These are phyloP conservation scores for Termitomyces bulborhizus DNA, from an alignment of 768 basidiomycete species.

Conservation along the genomic window DNA sequence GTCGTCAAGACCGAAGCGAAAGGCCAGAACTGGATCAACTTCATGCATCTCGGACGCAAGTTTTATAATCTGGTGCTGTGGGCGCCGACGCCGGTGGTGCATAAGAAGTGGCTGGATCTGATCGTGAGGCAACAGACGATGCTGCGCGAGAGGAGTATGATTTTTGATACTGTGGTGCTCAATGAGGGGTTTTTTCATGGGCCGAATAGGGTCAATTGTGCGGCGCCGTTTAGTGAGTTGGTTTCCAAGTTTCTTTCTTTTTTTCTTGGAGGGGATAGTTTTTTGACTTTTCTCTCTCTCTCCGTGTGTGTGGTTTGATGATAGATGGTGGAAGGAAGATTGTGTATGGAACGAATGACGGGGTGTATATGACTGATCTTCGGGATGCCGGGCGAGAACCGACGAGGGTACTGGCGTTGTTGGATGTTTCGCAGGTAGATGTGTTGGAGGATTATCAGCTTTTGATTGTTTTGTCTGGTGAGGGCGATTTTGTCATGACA, in stretches of 20 bases:
- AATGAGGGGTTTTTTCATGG: constrained; percentile 88
- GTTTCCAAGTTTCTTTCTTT: no score
- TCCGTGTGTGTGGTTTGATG: no score
- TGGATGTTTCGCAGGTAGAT: constrained; percentile 92
- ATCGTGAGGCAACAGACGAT: constrained; percentile 87
- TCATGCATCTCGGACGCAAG: constrained; percentile 89
- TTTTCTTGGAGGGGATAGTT: no score
- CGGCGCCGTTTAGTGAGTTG: constrained; percentile 79
- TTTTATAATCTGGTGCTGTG: constrained; percentile 89
- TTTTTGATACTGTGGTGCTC: constrained; percentile 81
- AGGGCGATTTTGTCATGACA: neutral
- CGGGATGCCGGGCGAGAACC: constrained; percentile 74
- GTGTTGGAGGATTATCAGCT: constrained; percentile 95
- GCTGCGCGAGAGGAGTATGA: constrained; percentile 75
- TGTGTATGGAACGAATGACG: constrained; percentile 97
- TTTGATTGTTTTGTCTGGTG: constrained; percentile 97
- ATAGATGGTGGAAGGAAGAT: constrained; percentile 77
- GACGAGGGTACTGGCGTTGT: constrained; percentile 80
- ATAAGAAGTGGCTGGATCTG: constrained; percentile 91
- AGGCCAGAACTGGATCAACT: constrained; percentile 87
- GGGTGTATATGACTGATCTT: constrained; percentile 91
- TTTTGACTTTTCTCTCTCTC: no score
- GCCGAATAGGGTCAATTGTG: constrained; percentile 87
- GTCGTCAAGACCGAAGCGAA: constrained; percentile 58
- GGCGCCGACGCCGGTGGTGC: constrained; percentile 77